Base-by-base conservation (phyloP, 208 protist species). In the Crithidia sp. region DNA sequence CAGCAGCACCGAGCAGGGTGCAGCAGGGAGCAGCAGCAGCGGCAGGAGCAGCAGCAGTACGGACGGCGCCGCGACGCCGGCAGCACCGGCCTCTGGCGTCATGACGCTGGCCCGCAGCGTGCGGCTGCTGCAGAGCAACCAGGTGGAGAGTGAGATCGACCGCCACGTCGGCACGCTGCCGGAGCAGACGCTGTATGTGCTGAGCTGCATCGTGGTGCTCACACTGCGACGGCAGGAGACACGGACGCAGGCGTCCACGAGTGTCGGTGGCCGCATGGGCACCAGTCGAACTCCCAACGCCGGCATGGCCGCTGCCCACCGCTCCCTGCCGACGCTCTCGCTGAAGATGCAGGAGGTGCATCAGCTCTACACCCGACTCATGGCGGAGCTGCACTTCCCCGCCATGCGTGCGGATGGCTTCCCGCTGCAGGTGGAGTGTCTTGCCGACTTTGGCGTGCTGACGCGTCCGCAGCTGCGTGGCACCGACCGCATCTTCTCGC, bases 201-300 rank as follows among this genome's bases (percentile, higher is more conserved):
- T 95, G 6, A 85, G 90, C 75, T 95, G 90, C 75, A 73, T 95
- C 44, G 69, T 93, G 16, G 86, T 93, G 8, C 75, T 95, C 9
- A 82, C 79, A 14, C 62, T 82, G 54, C 86, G 86, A 45, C 65
- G 82, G 68, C 78, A 79, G 43, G 84, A 93, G 50, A 76, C 77
- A 67, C 62, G 76, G 17, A 55, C 67, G 14, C 41, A 74, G 60
- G 62, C 77, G n/a, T 57, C 62, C 28, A 74, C 64, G 12, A 77
- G 71, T 49, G 59, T 76, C 16, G 57, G 77, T 9, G 71, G 77
- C 12, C 67, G 71, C 67, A 73, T 75, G 41, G 71, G 73, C 47
- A 75, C 63, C 8, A 61, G 59, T 12, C 71, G 73, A 9, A 44
- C 66, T 2, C 53, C 71, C 13, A 54, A 54, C 36, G 71, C 73